Conservation (phyloP, 129 eudicot species). For the Cynara cardunculus region DNA sequence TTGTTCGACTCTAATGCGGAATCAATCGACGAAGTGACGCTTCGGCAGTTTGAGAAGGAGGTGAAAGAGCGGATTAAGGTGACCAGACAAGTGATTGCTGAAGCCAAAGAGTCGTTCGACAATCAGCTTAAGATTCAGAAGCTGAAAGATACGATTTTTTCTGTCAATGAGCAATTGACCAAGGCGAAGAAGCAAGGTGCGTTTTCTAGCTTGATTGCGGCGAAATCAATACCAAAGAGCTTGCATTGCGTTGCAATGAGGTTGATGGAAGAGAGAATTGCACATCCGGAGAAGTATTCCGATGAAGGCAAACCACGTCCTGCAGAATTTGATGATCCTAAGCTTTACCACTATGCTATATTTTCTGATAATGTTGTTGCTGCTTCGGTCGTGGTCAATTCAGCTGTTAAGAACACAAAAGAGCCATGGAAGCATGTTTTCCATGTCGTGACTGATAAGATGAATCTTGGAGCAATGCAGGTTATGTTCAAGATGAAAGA, state of each 20-base stretch:
- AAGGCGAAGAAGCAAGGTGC: constrained; percentile 84
- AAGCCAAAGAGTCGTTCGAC: constrained; percentile 81
- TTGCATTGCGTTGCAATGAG: constrained; percentile 74
- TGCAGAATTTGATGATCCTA: constrained; percentile 69
- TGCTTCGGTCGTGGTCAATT: constrained; percentile 84
- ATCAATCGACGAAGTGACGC: constrained; percentile 42
- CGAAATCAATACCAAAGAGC: constrained; percentile 81
- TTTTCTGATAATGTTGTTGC: constrained; percentile 80
- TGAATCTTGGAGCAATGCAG: constrained; percentile 91
- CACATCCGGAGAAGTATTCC: constrained; percentile 66
- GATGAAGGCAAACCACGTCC: constrained; percentile 63
- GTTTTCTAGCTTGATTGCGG: constrained; percentile 84
- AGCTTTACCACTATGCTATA: constrained; percentile 69
- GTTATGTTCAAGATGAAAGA: constrained; percentile 80
- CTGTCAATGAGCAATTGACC: constrained; percentile 66
- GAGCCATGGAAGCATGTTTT: constrained; percentile 78
- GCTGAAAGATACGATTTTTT: constrained; percentile 74
- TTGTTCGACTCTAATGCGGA: constrained; percentile 42
- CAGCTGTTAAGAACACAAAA: constrained; percentile 70
- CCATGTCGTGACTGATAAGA: constrained; percentile 77
- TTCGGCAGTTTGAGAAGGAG: constrained; percentile 69
- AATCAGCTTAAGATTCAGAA: constrained; percentile 79
- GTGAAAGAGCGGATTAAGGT: constrained; percentile 68
- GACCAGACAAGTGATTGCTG: constrained; percentile 65
- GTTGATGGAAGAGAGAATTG: constrained; percentile 81